Evolutionary conservation across 257 asterid genomes (phyloP).

Genomic region (Cruciata laevipes): DNA sequence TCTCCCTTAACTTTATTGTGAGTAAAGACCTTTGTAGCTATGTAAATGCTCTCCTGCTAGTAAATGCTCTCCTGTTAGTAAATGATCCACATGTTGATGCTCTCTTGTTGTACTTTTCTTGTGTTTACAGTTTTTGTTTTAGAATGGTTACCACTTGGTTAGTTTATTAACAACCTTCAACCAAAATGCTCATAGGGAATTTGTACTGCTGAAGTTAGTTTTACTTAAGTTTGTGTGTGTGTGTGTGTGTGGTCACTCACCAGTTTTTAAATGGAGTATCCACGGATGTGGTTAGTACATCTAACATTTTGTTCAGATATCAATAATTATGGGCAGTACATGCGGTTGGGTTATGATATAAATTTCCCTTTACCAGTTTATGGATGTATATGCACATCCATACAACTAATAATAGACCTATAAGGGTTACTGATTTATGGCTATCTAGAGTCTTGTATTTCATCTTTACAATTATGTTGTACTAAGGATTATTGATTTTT

Average conservation of each 20-base stretch:
- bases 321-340: background rate
- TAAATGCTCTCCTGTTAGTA: background rate
- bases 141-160: background rate
- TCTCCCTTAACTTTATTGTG: background rate
- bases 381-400: background rate
- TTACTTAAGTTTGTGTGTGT: background rate
- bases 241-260: too few relatives aligned
- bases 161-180: conserved; percentile 5
- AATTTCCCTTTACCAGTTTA: background rate
- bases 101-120: background rate
- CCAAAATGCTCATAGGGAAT: conserved; percentile 11
- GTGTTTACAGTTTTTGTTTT: background rate
- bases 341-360: background rate
- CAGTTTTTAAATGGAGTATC: too few relatives aligned
- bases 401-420: background rate
- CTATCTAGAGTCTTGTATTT: background rate
- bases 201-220: conserved; percentile 5
- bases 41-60: background rate
- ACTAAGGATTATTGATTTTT: background rate
- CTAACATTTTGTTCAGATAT: too few relatives aligned
- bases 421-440: background rate
- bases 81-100: background rate
- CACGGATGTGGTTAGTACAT: too few relatives aligned
- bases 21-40: background rate
- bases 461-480: background rate